Evolutionary conservation across 345 rosid species (phyloP).

Genomic region (Salix udensis): DNA sequence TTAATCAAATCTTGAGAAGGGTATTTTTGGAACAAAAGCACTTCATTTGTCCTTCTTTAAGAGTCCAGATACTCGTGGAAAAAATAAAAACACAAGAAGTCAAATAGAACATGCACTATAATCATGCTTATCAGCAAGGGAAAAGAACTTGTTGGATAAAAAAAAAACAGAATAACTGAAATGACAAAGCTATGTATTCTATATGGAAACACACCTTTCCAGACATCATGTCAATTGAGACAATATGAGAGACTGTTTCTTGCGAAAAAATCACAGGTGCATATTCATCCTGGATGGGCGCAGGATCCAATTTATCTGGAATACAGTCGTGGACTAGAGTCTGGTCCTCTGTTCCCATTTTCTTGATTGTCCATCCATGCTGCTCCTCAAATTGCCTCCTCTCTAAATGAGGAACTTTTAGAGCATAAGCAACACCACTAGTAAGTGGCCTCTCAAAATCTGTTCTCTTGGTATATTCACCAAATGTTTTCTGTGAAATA

Average conservation of each 20-base stretch:
- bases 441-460: conserved; percentile 97
- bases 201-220: conserved; percentile 56
- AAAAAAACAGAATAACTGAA: background rate
- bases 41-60: too few species aligned
- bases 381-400: conserved; percentile 79
- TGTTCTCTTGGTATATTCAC: conserved; percentile 90
- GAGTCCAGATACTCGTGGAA: too few species aligned
- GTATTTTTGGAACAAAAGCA: too few species aligned
- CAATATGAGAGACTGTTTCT: conserved; percentile 91
- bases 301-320: conserved; percentile 79
- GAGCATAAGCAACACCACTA: conserved; percentile 97
- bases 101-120: background rate
- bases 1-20: too few species aligned
- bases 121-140: background rate
- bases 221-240: conserved; percentile 97
- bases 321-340: conserved; percentile 75
- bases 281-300: conserved; percentile 90
- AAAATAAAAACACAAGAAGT: too few species aligned
- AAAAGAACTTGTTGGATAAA: background rate
- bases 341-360: conserved; percentile 92
- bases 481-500: conserved; percentile 68
- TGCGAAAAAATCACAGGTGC: conserved; percentile 94
- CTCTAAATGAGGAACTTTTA: conserved; percentile 78
- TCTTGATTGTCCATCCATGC: conserved; percentile 77
- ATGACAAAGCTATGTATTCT: too few species aligned